Conservation (phyloP, 2,329 filamentous ascomycete genomes). For the Talaromyces sp. region DNA sequence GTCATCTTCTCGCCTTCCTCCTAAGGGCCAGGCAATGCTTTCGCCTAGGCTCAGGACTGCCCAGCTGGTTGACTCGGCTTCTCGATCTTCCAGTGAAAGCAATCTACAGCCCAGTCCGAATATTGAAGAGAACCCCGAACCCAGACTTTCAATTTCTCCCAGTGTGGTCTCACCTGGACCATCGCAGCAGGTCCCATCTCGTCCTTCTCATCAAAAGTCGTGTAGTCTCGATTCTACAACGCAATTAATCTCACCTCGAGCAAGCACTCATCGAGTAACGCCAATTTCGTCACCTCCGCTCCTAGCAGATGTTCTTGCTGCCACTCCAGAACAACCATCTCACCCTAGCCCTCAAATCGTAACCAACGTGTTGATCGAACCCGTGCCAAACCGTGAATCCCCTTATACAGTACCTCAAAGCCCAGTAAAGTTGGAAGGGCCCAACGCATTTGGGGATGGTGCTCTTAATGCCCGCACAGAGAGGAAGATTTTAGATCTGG, state of each 20-base stretch:
- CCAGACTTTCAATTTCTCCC: conserved; percentile 12
- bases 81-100: conserved; percentile 21
- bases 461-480: conserved; percentile 87
- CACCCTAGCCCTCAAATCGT: conserved; percentile 26
- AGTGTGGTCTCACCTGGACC: conserved; percentile 4
- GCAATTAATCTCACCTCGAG: conserved; percentile 12
- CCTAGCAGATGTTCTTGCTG: conserved; percentile 15
- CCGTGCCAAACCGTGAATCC: conserved; percentile 32
- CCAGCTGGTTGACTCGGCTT: conserved; percentile 21
- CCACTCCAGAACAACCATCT: conserved; percentile 24
- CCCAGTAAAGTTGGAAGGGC: conserved; percentile 41
- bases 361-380: conserved; percentile 29
- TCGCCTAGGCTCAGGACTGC: conserved; percentile 30
- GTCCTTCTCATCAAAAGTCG: conserved; percentile 22
- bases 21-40: conserved; percentile 19
- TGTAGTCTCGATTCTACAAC: conserved; percentile 29
- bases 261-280: conserved; percentile 26
- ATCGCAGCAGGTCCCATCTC: conserved; percentile 9
- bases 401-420: conserved; percentile 56
- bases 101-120: conserved; percentile 17
- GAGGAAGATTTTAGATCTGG: conserved; percentile 89
- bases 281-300: conserved; percentile 25
- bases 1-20: conserved; percentile 22
- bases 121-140: conserved; percentile 20
- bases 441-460: conserved; percentile 61